Evolutionary conservation across 768 basidiomycete genomes (phyloP).

Genomic region (Antrodiella citrinella): DNA sequence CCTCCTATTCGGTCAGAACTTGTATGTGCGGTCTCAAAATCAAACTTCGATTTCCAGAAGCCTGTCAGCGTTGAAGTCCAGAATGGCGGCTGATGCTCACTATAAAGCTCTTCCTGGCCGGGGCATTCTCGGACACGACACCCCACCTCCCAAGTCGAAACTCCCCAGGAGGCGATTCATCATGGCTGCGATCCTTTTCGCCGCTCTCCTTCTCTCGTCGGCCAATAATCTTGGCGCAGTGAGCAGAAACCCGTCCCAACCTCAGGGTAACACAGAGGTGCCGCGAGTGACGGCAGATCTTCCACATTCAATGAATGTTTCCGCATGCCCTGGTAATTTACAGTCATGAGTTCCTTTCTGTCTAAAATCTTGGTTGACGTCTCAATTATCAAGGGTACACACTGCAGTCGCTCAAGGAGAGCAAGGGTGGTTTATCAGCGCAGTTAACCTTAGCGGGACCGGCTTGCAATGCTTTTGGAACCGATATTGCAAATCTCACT

Average conservation of each 20-base stretch:
- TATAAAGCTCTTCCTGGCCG: neutral
- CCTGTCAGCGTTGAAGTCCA: neutral
- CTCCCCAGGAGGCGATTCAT: neutral
- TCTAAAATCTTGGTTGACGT: too few species aligned
- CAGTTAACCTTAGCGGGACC: conserved; percentile 43
- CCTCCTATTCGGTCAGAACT: too few species aligned
- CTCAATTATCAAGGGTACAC: conserved; percentile 42
- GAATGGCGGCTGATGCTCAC: neutral
- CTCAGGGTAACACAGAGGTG: conserved; percentile 2
- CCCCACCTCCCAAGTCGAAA: neutral
- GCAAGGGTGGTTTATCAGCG: conserved; percentile 43
- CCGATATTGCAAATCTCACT: conserved; percentile 49
- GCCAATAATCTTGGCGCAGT: conserved; percentile 3
- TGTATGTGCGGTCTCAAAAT: too few species aligned
- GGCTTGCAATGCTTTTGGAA: conserved; percentile 60
- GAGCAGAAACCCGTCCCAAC: conserved; percentile 7
- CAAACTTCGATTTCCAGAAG: neutral
- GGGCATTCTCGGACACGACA: neutral
- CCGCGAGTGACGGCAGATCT: neutral
- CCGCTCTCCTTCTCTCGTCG: conserved; percentile 8
- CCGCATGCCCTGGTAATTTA: conserved; percentile 23
- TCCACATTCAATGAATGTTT: conserved; percentile 18
- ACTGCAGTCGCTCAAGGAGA: conserved; percentile 36
- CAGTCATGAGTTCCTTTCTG: too few species aligned
- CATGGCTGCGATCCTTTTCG: conserved; percentile 9